These are phyloP conservation scores for Madurella fahalii DNA, from an alignment of 2,329 filamentous ascomycete genomes.

Conservation along the genomic window DNA sequence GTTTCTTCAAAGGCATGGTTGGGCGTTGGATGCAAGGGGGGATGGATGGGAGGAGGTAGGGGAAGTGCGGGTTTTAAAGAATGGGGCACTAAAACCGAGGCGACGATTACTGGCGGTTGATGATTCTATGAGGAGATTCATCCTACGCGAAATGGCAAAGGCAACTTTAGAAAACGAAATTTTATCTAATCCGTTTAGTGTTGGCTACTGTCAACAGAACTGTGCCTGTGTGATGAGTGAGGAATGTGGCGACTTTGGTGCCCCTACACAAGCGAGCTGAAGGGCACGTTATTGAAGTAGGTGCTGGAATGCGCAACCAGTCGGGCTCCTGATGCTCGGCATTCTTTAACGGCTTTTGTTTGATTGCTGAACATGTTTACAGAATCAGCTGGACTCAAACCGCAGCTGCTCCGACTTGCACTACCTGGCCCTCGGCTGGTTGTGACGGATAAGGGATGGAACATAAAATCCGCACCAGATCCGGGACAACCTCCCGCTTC, in stretches of 20 bases:
- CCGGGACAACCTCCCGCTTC: too few species aligned
- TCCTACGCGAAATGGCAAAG: too few species aligned
- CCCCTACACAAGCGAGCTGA: neutral
- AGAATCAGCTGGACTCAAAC: too few species aligned
- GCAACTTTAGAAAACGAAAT: neutral
- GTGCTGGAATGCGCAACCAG: neutral
- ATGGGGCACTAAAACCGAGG: neutral
- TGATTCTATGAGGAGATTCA: neutral
- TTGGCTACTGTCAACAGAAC: neutral
- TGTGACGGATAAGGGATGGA: too few species aligned
- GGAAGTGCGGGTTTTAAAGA: neutral
- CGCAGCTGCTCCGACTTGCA: too few species aligned
- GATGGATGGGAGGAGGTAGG: neutral
- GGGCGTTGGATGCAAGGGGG: slow-evolving; percentile 1
- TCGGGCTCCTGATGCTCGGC: too few species aligned
- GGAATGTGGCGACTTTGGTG: slow-evolving; percentile 2
- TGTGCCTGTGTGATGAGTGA: too few species aligned
- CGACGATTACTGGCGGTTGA: neutral
- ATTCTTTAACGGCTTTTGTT: too few species aligned
- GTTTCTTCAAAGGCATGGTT: neutral
- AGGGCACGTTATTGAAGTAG: neutral
- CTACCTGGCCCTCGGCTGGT: too few species aligned
- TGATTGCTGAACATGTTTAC: too few species aligned
- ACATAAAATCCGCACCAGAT: too few species aligned
- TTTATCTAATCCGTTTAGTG: neutral